Percentiles rank a stretch among this genome's conserved stretches.
Conservation (phyloP, 768 basidiomycete genomes). For the Suillus weaverae region DNA sequence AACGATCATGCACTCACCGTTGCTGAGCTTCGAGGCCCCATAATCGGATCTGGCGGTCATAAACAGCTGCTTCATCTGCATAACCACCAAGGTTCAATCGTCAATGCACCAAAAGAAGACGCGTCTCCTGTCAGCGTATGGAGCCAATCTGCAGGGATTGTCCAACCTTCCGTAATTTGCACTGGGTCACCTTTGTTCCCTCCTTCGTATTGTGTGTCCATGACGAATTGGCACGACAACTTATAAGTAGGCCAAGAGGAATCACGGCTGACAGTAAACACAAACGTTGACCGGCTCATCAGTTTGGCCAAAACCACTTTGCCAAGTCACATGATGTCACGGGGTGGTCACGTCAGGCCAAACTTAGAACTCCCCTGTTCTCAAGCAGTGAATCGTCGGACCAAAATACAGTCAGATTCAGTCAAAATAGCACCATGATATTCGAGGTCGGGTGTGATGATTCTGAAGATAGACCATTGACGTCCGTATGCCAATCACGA, state of each 20-base stretch:
- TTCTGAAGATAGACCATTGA: background rate
- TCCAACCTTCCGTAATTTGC: slow-evolving; percentile 67
- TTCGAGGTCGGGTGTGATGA: background rate
- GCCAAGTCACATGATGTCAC: background rate
- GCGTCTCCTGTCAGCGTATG: slow-evolving; percentile 8
- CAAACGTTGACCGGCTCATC: background rate
- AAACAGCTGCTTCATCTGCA: slow-evolving; percentile 74
- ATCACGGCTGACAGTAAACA: no score
- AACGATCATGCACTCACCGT: slow-evolving; percentile 50
- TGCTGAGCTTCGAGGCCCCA: slow-evolving; percentile 99
- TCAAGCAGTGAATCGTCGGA: background rate
- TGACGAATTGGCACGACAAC: slow-evolving; percentile 1
- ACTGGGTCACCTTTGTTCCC: slow-evolving; percentile 39
- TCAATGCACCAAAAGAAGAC: slow-evolving; percentile 5
- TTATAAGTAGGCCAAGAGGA: background rate
- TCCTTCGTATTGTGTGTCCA: slow-evolving; percentile 28
- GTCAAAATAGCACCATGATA: background rate
- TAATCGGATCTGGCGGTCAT: slow-evolving; percentile 94
- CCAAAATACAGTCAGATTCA: background rate
- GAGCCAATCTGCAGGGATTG: slow-evolving; percentile 9
- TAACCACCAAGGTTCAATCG: background rate
- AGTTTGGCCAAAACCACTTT: background rate
- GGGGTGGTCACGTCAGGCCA: background rate
- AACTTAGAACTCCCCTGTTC: background rate
- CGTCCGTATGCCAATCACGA: background rate